These are phyloP conservation scores for Micromonas pusilla DNA, from an alignment of 139 green algal genomes.

Conservation along the genomic window DNA sequence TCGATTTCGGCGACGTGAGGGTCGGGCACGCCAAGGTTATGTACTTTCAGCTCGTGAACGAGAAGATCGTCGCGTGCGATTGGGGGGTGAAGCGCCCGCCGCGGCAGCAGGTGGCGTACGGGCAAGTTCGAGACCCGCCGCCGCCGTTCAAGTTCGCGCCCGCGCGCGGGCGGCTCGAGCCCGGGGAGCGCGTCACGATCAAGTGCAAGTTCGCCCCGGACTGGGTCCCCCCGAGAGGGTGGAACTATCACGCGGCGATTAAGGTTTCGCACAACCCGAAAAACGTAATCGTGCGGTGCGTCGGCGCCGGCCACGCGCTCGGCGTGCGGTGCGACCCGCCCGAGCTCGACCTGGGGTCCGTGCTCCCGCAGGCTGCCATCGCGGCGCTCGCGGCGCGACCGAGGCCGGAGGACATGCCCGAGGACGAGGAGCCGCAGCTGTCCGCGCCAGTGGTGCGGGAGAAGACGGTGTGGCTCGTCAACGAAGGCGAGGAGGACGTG, in stretches of 20 bases:
- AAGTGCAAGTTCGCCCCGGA: slow-evolving; percentile 52
- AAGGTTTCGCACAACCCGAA: slow-evolving; percentile 53
- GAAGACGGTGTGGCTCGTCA: slow-evolving; percentile 41
- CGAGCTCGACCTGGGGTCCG: background rate
- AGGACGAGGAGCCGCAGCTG: background rate
- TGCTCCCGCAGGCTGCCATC: background rate
- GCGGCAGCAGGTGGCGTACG: slow-evolving; percentile 47
- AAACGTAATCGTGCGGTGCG: slow-evolving; percentile 32
- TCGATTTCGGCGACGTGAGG: slow-evolving; percentile 60
- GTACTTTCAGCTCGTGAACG: slow-evolving; percentile 65
- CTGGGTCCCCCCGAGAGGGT: slow-evolving; percentile 47
- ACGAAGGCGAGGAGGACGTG: slow-evolving; percentile 47
- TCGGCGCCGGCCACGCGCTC: background rate
- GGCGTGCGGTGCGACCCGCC: background rate
- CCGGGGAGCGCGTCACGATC: slow-evolving; percentile 43
- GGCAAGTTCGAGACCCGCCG: background rate
- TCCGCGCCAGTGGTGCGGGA: slow-evolving; percentile 25
- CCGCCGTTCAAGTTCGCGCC: slow-evolving; percentile 50
- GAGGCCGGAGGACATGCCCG: slow-evolving; percentile 36
- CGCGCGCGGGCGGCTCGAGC: slow-evolving; percentile 46
- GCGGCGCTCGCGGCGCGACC: background rate
- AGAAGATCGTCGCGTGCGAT: slow-evolving; percentile 54
- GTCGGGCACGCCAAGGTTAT: slow-evolving; percentile 56
- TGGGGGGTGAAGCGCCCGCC: slow-evolving; percentile 58
- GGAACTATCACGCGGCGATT: too few relatives aligned